Base-by-base conservation (phyloP, 192 early-diverging fungal species). In the Rhizophlyctis rosea region DNA sequence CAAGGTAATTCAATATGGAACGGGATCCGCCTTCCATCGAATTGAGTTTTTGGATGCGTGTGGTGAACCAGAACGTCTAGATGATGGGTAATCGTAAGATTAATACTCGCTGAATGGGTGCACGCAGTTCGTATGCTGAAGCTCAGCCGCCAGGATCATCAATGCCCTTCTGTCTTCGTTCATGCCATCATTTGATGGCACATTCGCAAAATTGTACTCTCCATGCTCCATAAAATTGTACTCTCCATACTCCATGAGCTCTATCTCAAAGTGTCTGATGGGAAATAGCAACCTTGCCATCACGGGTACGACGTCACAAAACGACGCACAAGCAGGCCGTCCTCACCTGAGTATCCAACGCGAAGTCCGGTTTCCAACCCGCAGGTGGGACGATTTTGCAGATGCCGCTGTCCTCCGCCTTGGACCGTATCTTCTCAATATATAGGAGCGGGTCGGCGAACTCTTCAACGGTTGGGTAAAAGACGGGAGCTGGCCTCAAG, bases 311-410 rank as follows among this genome's bases (percentile, higher is more conserved):
- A n/a, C n/a, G n/a, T n/a, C n/a, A n/a, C n/a, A n/a, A n/a, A n/a
- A n/a, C n/a, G n/a, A n/a, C n/a, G n/a, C n/a, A n/a, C n/a, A n/a
- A n/a, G n/a, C n/a, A n/a, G n/a, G n/a, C 62, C 29, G 7, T 53
- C 48, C 66, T 68, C 61, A 85, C 89, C 78, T 86, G 70, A 50
- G 90, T 88, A 64, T 95, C 90, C 47, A 98, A 65, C 7, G 87
- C 74, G 78, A 93, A 95, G 34, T 63, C 78, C 55, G 94, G 93
- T 28, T 78, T 84, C 89, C 93, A 98, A 4, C 81, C 83, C 34
- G 66, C 69, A 14, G 96, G 96, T 50, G 96, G 96, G 30, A 98
- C 82, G 64, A 98, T 90, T 71, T 98, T 98, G 72, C 89, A 86
- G 51, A 96, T 86, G 4, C 96, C 93, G n/a, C 84, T 81, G 59